Base-by-base conservation (phyloP, 441 rosid genomes). In the Eutrema salsugineum region DNA sequence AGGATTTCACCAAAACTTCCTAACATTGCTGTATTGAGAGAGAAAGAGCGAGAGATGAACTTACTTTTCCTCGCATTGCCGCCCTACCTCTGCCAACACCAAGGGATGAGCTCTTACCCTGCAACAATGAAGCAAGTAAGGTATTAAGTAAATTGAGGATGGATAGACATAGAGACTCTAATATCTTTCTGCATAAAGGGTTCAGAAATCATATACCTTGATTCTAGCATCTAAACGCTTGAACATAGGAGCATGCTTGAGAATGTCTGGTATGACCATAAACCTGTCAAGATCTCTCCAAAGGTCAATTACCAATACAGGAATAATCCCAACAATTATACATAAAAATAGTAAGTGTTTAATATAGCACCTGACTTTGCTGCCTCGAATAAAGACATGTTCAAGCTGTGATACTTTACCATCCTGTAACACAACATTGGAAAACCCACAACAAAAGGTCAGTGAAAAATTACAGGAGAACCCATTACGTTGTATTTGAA, bases 61-160 rank as follows among this genome's bases (percentile, higher is more conserved):
- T 86, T 85, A 96, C 99, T 78, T 90, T 96, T 28, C 97, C 98
- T 42, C 97, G 87, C 98, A 96, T 90, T 12, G 98, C 96, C 78
- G 96, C 93, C 84, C 98, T 88, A 46, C 99, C 99, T 81, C 97
- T 88, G 70, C 99, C 99, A 80, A 96, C 98, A 70, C 98, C 98
- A 17, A 93, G 80, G 19, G 99, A 85, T 40, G 98, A 83, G 80
- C 97, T 90, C 87, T 96, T 96, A 70, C 98, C 99, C 99, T 96
- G 72, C 82, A 83, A 63, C 68, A 76, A 61, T 68, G 16, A 46
- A 48, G 15, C 46, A 63, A 75, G 10, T 16, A 54, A 57, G 11
- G 44, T 22, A 36, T 62, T 6, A 60, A n/a, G 40, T 44, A 14
- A 1, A 68, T 12, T 20, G 30, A 40, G 62, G 38, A 43, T 55